Evolutionary conservation across 306 rosid species (phyloP).

Genomic region (Trifolium subterraneum): DNA sequence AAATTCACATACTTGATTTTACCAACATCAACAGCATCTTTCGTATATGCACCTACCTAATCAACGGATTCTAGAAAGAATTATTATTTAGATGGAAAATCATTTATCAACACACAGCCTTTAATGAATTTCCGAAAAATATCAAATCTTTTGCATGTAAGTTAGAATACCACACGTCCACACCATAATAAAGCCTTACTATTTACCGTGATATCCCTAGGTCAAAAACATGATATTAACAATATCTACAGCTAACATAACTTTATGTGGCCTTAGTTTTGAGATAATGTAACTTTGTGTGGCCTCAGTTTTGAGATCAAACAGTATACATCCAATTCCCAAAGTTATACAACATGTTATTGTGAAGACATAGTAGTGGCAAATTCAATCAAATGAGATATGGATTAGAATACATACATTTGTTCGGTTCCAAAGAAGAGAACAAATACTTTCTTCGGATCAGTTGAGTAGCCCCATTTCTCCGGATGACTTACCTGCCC

Average conservation of each 20-base stretch:
- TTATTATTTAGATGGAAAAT: slow-evolving; percentile 21
- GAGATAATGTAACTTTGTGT: neutral
- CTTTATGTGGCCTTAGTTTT: neutral
- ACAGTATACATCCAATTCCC: neutral
- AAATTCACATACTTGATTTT: slow-evolving; percentile 9
- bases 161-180: neutral
- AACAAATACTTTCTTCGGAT: slow-evolving; percentile 92
- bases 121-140: slow-evolving; percentile 10
- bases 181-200: neutral
- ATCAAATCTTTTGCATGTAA: slow-evolving; percentile 14
- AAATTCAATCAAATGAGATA: slow-evolving; percentile 24
- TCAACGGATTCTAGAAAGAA: slow-evolving; percentile 19
- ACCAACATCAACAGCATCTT: slow-evolving; percentile 1
- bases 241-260: slow-evolving; percentile 6
- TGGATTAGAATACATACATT: slow-evolving; percentile 66
- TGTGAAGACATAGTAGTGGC: slow-evolving; percentile 5
- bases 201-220: slow-evolving; percentile 17
- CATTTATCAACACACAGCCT: slow-evolving; percentile 2
- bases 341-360: slow-evolving; percentile 7
- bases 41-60: neutral
- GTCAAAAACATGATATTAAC: slow-evolving; percentile 8
- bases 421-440: slow-evolving; percentile 92
- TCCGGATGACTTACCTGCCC: slow-evolving; percentile 87
- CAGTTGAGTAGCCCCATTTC: slow-evolving; percentile 87
- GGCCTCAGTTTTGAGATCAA: slow-evolving; percentile 20